Evolutionary conservation across 2,329 filamentous ascomycete species (phyloP).

Genomic region (Apiospora koreana): DNA sequence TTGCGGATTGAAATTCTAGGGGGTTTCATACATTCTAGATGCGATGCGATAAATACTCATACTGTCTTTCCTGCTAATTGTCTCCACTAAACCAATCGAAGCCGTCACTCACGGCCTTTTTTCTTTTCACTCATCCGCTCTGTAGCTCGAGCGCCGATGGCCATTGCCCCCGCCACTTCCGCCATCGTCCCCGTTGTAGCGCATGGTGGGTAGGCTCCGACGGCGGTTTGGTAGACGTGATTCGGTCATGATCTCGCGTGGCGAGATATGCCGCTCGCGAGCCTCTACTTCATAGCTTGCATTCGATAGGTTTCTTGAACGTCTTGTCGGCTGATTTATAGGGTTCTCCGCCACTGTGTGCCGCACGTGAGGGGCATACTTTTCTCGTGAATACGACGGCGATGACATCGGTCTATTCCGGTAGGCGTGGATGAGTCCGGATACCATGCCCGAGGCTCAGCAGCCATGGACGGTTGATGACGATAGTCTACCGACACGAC

Average conservation of each 20-base stretch:
- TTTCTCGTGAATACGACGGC: background rate
- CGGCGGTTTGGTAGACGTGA: constrained; percentile 6
- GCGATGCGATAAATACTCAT: background rate
- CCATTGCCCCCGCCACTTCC: constrained; percentile 1
- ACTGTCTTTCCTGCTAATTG: background rate
- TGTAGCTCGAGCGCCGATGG: constrained; percentile 12
- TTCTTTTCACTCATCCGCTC: constrained; percentile 7
- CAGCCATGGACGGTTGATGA: background rate
- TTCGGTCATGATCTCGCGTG: background rate
- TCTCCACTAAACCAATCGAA: background rate
- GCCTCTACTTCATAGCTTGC: background rate
- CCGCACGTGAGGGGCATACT: background rate
- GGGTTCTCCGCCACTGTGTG: background rate
- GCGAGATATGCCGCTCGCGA: background rate
- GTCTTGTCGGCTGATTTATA: background rate
- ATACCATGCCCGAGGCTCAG: background rate
- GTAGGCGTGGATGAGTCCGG: background rate
- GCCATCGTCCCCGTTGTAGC: constrained; percentile 9
- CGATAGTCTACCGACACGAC: background rate
- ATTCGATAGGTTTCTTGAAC: background rate
- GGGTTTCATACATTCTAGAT: background rate
- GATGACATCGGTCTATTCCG: background rate
- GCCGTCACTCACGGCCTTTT: background rate
- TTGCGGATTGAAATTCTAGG: background rate
- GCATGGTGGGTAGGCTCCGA: constrained; percentile 20